Evolutionary conservation across 179 eudicot species (phyloP), one percentile per base, ranked within the genome.

Genomic region (Camellia oleifera): DNA sequence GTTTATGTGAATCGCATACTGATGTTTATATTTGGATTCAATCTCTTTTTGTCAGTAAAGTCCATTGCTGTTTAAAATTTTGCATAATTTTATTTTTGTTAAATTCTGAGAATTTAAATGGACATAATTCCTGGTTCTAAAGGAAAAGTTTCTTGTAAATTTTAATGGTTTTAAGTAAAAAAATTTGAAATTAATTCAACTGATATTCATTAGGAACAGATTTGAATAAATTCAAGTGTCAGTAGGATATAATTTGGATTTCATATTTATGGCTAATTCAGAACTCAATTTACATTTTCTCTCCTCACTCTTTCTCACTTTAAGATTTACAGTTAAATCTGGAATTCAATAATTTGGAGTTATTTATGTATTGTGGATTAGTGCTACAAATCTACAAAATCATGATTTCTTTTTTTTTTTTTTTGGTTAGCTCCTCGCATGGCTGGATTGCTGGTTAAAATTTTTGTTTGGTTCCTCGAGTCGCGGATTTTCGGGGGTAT

Each of bases 371-470:
- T 57, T 57, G 12, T 9, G 13, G 11, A 57, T 57, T 57, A 10
- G 61, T 1, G 13, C 7, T 32, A 12, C 58, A 46, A 20, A n/a
- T 65, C 18, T 54, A 15, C 50, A 3, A 13, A 32, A 52, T 82
- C 46, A 67, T 45, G 75, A 50, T 26, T 76, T 42, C 20, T 32
- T 32, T 6, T 48, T 18, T 60, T n/a, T 83, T 81, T 5, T 69
- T 48, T 4, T 20, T 20, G 23, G 40, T 82, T 32, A 95, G 98
- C 98, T 77, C 98, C 98, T 77, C 95, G 98, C 2, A 86, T 93
- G 95, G 91, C 97, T 76, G 98, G 98, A 78, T 84, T 90, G 54
- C 71, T 95, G 83, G 94, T 92, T 72, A 95, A 88, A 80, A 82
- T 94, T 10, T 90, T 90, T 80, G 94, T 85, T 40, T 91, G 93